Percentiles rank a stretch among this genome's conserved stretches.
Conservation (phyloP, 2,329 filamentous ascomycete species). For the Didymella segeticola region DNA sequence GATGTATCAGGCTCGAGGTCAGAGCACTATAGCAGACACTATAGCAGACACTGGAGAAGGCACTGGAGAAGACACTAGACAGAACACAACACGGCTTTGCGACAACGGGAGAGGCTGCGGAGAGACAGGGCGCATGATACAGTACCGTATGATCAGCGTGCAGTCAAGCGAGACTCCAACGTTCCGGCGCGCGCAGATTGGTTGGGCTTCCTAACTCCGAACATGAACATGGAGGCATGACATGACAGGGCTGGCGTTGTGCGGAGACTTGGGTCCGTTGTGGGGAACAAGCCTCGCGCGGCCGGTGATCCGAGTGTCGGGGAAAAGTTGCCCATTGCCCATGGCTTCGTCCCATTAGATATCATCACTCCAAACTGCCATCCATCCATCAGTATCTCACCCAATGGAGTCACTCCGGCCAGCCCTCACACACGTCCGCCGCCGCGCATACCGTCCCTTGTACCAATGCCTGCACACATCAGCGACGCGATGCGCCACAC, state of each 20-base stretch:
- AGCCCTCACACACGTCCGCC: slow-evolving; percentile 29
- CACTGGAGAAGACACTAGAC: too few relatives aligned
- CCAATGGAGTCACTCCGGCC: slow-evolving; percentile 31
- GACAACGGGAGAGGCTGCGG: slow-evolving; percentile 15
- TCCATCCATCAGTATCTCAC: neutral
- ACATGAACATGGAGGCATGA: too few relatives aligned
- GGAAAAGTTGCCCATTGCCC: slow-evolving; percentile 9
- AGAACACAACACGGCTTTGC: slow-evolving; percentile 3
- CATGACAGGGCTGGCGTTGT: slow-evolving; percentile 2
- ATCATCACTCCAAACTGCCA: too few relatives aligned
- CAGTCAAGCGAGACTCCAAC: too few relatives aligned
- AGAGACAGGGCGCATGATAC: too few relatives aligned
- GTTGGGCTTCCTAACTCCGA: too few relatives aligned
- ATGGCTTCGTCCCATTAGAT: too few relatives aligned
- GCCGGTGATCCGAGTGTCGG: slow-evolving; percentile 1
- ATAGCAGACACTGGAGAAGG: too few relatives aligned
- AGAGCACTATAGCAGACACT: too few relatives aligned
- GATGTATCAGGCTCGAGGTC: too few relatives aligned
- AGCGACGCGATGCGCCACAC: slow-evolving; percentile 56
- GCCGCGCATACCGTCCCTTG: slow-evolving; percentile 26
- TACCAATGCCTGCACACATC: slow-evolving; percentile 52
- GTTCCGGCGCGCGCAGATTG: slow-evolving; percentile 8
- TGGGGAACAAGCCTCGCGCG: neutral
- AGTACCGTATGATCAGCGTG: slow-evolving; percentile 32
- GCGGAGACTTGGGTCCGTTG: slow-evolving; percentile 8